Conservation (phyloP, 2,329 filamentous ascomycete species). For the Chaetoscypha palmicola region DNA sequence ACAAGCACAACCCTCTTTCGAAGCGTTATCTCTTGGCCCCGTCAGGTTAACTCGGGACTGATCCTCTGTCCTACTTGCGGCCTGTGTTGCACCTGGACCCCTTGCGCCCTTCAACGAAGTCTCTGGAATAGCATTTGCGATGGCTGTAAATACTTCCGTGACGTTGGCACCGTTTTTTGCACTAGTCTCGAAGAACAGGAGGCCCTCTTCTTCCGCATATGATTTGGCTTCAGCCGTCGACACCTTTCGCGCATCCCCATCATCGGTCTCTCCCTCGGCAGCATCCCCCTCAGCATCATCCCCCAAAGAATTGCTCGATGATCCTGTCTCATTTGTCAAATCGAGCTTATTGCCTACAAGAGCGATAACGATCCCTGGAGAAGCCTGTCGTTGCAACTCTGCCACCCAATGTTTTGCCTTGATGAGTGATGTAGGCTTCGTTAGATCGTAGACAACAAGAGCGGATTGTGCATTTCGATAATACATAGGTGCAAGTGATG, state of each 20-base stretch:
- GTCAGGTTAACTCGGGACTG: slow-evolving; percentile 74
- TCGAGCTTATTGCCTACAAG: slow-evolving; percentile 97
- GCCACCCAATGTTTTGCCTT: slow-evolving; percentile 99
- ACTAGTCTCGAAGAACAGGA: slow-evolving; percentile 96
- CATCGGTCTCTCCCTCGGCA: slow-evolving; percentile 50
- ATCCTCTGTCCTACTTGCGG: slow-evolving; percentile 54
- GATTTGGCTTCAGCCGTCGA: slow-evolving; percentile 83
- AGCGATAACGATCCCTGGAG: slow-evolving; percentile 92
- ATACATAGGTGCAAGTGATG: slow-evolving; percentile 96
- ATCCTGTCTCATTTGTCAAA: slow-evolving; percentile 57
- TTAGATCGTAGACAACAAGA: slow-evolving; percentile 97
- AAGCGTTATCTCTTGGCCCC: slow-evolving; percentile 62
- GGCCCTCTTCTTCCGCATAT: slow-evolving; percentile 89
- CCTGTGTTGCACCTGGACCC: slow-evolving; percentile 55
- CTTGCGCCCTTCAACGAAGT: slow-evolving; percentile 86
- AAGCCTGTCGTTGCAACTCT: slow-evolving; percentile 92
- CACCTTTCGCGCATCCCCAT: slow-evolving; percentile 77
- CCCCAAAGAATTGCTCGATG: slow-evolving; percentile 42
- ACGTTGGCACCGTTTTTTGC: slow-evolving; percentile 96
- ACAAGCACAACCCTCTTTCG: slow-evolving; percentile 89
- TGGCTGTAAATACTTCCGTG: slow-evolving; percentile 92
- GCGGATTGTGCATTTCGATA: slow-evolving; percentile 98
- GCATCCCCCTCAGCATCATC: slow-evolving; percentile 39
- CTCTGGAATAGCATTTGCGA: slow-evolving; percentile 96
- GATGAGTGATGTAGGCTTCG: slow-evolving; percentile 87